Percentiles rank a stretch among this genome's conserved stretches.
Conservation (phyloP, 768 basidiomycete genomes). For the Boletus reticuloceps region DNA sequence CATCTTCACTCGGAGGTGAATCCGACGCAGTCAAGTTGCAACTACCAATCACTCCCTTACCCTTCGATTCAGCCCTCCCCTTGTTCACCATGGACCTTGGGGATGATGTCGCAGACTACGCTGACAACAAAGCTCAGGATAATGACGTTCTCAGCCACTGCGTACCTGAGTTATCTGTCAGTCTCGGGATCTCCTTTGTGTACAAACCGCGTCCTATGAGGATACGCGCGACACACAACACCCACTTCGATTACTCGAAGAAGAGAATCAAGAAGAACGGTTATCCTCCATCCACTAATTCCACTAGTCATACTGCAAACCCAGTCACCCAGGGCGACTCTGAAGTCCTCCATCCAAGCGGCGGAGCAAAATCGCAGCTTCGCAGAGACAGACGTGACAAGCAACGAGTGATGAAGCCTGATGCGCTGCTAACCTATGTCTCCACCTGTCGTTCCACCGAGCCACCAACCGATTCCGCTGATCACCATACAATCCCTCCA, state of each 20-base stretch:
- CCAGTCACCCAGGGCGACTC: background rate
- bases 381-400: conserved; percentile 50
- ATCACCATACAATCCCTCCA: background rate
- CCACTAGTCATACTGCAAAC: background rate
- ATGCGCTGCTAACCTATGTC: conserved; percentile 19
- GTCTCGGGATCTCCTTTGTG: conserved; percentile 68
- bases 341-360: background rate
- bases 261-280: conserved; percentile 33
- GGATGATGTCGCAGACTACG: conserved; percentile 33
- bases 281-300: conserved; percentile 4
- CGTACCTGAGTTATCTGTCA: conserved; percentile 37
- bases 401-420: conserved; percentile 45
- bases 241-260: conserved; percentile 6
- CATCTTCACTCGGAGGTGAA: conserved; percentile 4
- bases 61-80: conserved; percentile 28
- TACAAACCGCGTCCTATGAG: conserved; percentile 71
- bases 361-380: conserved; percentile 33
- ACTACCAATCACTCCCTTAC: conserved; percentile 10
- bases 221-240: conserved; percentile 36
- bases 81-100: conserved; percentile 51
- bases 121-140: conserved; percentile 23
- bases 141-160: background rate
- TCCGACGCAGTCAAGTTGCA: background rate
- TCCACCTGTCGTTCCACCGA: background rate
- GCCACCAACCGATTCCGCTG: background rate